Evolutionary conservation across 2,329 filamentous ascomycete genomes (phyloP), one percentile per base, ranked within the genome.

Genomic region (Alternaria sp.): DNA sequence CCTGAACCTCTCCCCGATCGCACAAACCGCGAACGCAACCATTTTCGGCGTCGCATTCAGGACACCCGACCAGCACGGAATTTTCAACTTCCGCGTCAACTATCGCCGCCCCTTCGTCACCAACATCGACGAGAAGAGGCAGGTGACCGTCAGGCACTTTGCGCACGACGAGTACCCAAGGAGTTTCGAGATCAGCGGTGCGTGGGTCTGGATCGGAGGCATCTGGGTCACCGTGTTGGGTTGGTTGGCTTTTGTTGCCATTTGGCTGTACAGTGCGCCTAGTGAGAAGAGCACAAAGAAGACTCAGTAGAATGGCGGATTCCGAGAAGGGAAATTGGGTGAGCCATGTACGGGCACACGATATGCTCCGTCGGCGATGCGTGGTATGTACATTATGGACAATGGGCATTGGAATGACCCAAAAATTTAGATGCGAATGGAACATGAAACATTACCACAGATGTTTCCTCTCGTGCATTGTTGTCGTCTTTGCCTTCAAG

Each of bases 81-180:
- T 99, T 81, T 99, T 98, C 86, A 96, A 96, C 83, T 98, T 99
- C 86, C 88, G 90, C 76, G 86, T 98, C 80, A 96, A 97, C 85
- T 97, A 98, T 86, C 96, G 96, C 85, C 89, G 95, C 7, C 93
- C 94, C 1, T 96, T 97, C 84, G 81, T 96, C 69, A 95, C 89
- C 73, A 91, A 89, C 77, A 78, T 99, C 54, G 94, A 97, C 76
- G 93, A 97, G 84, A 98, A 98, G 88, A 87, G 89, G 70, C 95
- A 94, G 22, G 94, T 98, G 54, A 96, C 94, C 1, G 93, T 99
- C 32, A 88, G 95, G 47, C 95, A 99, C 83, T 95, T 97, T 81
- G 95, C 95, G 7, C 95, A 99, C 84, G 90, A 99, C 78, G 95
- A 99, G 84, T 99, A 91, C 87, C 92, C 93, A 32, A 87, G 95